Conservation (phyloP, 2,329 filamentous ascomycete genomes). For the Aspergillus sp. region DNA sequence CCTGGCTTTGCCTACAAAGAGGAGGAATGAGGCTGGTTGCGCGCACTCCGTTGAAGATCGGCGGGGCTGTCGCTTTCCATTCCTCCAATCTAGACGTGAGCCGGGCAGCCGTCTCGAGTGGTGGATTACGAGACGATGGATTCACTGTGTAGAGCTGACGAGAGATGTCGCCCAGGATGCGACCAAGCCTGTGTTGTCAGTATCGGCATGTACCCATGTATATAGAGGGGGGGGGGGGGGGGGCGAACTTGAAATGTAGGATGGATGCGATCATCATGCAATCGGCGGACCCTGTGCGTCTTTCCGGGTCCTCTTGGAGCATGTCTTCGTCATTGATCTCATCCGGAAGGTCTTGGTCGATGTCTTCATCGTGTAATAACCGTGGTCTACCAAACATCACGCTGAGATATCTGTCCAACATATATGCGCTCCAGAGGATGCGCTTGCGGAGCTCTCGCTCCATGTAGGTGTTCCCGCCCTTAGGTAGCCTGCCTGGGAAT, state of each 20-base stretch:
- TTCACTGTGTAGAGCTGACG: conserved; percentile 45
- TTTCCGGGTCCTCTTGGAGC: conserved; percentile 43
- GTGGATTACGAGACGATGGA: conserved; percentile 30
- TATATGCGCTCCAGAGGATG: conserved; percentile 65
- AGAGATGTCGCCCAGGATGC: conserved; percentile 53
- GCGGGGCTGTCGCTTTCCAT: conserved; percentile 40
- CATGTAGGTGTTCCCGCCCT: conserved; percentile 33
- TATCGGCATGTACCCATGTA: neutral
- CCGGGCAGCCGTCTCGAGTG: conserved; percentile 36
- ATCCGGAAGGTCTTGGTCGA: conserved; percentile 61
- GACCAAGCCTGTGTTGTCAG: conserved; percentile 45
- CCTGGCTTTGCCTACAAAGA: conserved; percentile 41
- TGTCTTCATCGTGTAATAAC: conserved; percentile 64
- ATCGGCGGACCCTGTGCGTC: conserved; percentile 37
- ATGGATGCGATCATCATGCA: conserved; percentile 45
- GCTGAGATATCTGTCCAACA: conserved; percentile 63
- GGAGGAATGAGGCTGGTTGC: conserved; percentile 41
- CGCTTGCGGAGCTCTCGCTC: conserved; percentile 57
- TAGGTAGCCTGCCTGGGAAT: conserved; percentile 28
- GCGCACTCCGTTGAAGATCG: conserved; percentile 39
- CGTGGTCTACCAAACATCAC: conserved; percentile 64
- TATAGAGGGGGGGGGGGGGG: neutral
- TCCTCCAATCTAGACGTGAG: conserved; percentile 38
- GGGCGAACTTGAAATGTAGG: conserved; percentile 38
- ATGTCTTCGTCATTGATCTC: conserved; percentile 61